Evolutionary conservation across 352 stramenopile genomes (phyloP), one percentile per base, ranked within the genome.

Genomic region (Phytophthora idaei): DNA sequence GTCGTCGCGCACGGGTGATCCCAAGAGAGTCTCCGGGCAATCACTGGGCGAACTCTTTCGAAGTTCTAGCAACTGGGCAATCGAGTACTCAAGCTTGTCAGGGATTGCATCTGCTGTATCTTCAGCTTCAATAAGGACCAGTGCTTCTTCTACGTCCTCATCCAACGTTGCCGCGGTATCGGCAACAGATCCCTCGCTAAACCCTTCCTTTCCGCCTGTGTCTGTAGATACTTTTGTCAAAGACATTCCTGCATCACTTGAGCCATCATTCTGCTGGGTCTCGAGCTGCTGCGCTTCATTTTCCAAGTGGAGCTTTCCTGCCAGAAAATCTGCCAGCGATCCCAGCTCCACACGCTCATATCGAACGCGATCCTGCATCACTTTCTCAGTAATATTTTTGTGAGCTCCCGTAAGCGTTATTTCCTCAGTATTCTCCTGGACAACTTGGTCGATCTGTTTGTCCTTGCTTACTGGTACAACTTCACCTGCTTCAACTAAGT

Each of bases 341-440:
- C 71, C 71, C 27, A 79, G 39, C 49, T 79, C 67, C 17, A 76
- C 67, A 7, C 71, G 71, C 3, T 71, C 63, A 36, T 67, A 66
- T 42, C 63, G 49, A 61, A 62, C 47, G 7, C 67, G 67, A 51
- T 66, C 63, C 47, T 29, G 31, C 8, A 3, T 17, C 15, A 21
- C 3, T n/a, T 56, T 42, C 10, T 42, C 36, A 42, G 36, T 12
- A 42, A 3, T n/a, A n/a, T 42, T 42, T n/a, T 3, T 12, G 2
- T 42, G 11, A 6, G n/a, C 8, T 3, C 2, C 32, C 32, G 1
- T 9, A 36, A 25, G 27, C 5, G 3, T 14, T 21, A 21, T 12
- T 28, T 56, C 46, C 27, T 59, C 48, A 17, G 29, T 45, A 8
- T 21, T 31, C 12, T 64, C 27, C 25, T 41, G 37, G n/a, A 6